A percentile compares a stretch with the other conserved stretches of the same genome.
phyloP scores from a whole-genome alignment of 2,329 filamentous ascomycete species.

The Ambrosiella cleistominuta region DNA sequence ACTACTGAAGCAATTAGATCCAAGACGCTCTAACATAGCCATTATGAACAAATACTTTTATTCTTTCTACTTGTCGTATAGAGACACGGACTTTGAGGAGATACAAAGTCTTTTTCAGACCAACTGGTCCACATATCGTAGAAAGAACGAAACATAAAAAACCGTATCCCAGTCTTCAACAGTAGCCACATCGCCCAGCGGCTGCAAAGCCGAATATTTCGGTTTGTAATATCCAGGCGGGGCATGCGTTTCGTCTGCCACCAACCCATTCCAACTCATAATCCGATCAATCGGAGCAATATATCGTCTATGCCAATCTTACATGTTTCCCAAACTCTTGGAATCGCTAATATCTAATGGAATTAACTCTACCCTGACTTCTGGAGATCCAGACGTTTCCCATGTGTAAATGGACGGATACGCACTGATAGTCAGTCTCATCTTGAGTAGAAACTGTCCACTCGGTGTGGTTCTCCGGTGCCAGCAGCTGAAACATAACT shows the following conservation, averaged over 20 bases:
- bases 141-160: neutral
- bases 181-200: neutral
- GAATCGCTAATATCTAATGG: neutral
- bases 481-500: neutral
- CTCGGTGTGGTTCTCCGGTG: neutral
- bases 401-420: neutral
- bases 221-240: neutral
- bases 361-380: neutral
- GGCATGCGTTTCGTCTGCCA: neutral
- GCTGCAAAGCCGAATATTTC: neutral
- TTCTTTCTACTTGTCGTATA: too few relatives aligned
- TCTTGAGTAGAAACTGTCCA: neutral
- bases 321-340: neutral
- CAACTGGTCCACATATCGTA: neutral
- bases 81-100: too few relatives aligned
- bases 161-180: neutral
- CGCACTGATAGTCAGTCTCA: neutral
- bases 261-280: neutral
- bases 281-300: neutral
- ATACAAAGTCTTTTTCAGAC: neutral
- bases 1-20: too few relatives aligned
- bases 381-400: neutral
- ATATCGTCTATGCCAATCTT: neutral
- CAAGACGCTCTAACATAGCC: too few relatives aligned
- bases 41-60: too few relatives aligned